These are phyloP conservation scores for Adansonia gregorii DNA, from an alignment of 441 rosid species.

Conservation along the genomic window DNA sequence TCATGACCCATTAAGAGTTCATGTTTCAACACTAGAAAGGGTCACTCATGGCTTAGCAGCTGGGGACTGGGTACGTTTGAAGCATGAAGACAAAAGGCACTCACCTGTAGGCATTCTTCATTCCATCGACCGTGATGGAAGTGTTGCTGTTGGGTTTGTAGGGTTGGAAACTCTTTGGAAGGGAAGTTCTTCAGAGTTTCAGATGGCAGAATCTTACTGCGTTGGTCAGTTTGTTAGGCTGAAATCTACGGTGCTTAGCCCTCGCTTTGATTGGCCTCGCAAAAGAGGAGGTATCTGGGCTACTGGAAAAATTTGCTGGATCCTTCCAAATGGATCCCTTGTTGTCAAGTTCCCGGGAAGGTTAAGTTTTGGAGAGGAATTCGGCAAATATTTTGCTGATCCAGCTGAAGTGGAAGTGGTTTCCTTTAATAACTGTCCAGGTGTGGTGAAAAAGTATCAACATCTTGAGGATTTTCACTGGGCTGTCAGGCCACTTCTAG, in stretches of 20 bases:
- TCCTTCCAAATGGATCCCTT: constrained; percentile 85
- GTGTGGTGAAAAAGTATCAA: constrained; percentile 65
- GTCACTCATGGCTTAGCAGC: constrained; percentile 74
- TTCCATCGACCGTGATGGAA: constrained; percentile 63
- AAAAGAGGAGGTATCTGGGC: constrained; percentile 64
- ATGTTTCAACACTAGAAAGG: constrained; percentile 65
- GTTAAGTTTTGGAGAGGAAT: constrained; percentile 54
- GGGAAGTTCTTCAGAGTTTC: constrained; percentile 68
- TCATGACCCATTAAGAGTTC: constrained; percentile 76
- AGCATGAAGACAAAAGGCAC: constrained; percentile 64
- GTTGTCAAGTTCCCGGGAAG: constrained; percentile 80
- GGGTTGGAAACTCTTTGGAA: constrained; percentile 77
- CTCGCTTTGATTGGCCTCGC: constrained; percentile 84
- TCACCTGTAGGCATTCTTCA: constrained; percentile 84
- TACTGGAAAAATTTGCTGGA: constrained; percentile 67
- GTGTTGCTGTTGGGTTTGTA: constrained; percentile 71
- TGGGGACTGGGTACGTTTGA: constrained; percentile 89
- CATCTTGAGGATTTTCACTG: constrained; percentile 93
- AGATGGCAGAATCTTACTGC: constrained; percentile 71
- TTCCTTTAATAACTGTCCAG: constrained; percentile 60
- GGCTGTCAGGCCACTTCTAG: constrained; percentile 80
- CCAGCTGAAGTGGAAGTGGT: constrained; percentile 82
- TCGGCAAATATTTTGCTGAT: constrained; percentile 66
- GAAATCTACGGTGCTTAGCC: constrained; percentile 61
- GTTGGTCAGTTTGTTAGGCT: constrained; percentile 79